These are phyloP conservation scores for Diplodia seriata DNA, from an alignment of 2,329 filamentous ascomycete genomes.

Conservation along the genomic window DNA sequence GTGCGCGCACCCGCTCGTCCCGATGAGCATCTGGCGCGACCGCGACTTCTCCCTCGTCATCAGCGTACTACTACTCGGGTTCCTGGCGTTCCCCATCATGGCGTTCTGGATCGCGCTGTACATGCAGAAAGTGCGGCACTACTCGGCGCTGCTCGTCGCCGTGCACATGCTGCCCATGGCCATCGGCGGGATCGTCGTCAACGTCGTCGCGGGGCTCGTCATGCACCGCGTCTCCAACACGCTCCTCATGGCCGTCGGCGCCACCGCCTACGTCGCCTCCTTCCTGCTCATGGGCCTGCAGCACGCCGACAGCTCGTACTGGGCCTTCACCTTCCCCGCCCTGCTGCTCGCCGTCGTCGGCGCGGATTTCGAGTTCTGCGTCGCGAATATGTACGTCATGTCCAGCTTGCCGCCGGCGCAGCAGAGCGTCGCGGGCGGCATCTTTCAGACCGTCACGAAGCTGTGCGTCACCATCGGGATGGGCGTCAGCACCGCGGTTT, in stretches of 20 bases:
- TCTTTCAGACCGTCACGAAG: conserved; percentile 71
- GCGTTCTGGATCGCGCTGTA: conserved; percentile 71
- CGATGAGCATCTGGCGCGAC: conserved; percentile 67
- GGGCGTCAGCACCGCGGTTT: conserved; percentile 68
- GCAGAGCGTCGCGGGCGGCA: conserved; percentile 70
- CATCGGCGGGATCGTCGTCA: conserved; percentile 67
- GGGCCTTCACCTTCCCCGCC: conserved; percentile 69
- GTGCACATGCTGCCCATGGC: conserved; percentile 71
- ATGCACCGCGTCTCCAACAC: conserved; percentile 71
- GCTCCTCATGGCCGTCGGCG: conserved; percentile 63
- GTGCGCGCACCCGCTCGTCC: conserved; percentile 53
- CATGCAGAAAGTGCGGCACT: conserved; percentile 63
- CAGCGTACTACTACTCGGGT: conserved; percentile 63
- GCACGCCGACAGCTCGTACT: conserved; percentile 63
- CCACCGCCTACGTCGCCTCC: conserved; percentile 52
- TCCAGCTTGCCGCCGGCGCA: conserved; percentile 67
- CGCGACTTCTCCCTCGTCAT: conserved; percentile 70
- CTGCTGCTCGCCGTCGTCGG: conserved; percentile 68
- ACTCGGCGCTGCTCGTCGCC: conserved; percentile 65
- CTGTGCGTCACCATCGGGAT: conserved; percentile 66
- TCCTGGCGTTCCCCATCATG: conserved; percentile 66
- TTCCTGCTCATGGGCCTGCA: conserved; percentile 66
- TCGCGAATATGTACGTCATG: conserved; percentile 76
- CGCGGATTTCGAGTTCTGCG: conserved; percentile 74
- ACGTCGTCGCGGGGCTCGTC: conserved; percentile 65